These are phyloP conservation scores for Rhodotorula toruloides DNA, from an alignment of 768 basidiomycete genomes.

Conservation along the genomic window DNA sequence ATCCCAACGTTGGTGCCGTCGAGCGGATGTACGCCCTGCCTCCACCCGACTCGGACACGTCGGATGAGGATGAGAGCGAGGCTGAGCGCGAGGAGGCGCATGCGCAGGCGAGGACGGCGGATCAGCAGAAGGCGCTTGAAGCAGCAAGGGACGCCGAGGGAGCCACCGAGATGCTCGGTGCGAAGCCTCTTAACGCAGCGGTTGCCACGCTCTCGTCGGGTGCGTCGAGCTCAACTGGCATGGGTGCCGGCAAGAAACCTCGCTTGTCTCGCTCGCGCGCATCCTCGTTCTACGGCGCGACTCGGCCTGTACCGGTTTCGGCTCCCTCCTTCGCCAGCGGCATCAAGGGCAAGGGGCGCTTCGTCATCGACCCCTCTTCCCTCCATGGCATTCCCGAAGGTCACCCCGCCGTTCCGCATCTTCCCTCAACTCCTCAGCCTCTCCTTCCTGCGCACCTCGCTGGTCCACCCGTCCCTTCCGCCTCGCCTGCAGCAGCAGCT, in stretches of 20 bases:
- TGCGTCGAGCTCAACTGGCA: neutral
- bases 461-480: neutral
- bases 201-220: neutral
- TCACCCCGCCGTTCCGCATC: constrained; percentile 41
- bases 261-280: constrained; percentile 25
- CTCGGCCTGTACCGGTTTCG: neutral
- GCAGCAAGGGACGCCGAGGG: neutral
- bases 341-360: neutral
- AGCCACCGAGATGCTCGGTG: constrained; percentile 3
- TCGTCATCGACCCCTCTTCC: constrained; percentile 33
- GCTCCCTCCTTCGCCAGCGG: neutral
- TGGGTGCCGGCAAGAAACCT: constrained; percentile 22
- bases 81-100: neutral
- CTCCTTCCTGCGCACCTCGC: neutral
- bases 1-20: constrained; percentile 22
- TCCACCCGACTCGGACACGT: constrained; percentile 18
- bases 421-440: constrained; percentile 33
- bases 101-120: neutral
- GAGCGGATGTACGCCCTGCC: constrained; percentile 36
- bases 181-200: neutral
- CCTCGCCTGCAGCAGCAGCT: rapidly evolving
- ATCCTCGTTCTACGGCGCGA: constrained; percentile 22
- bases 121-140: neutral
- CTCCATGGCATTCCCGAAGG: constrained; percentile 30
- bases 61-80: neutral